Conservation (phyloP, 805 yeast species). For the Metschnikowia arizonensis region DNA sequence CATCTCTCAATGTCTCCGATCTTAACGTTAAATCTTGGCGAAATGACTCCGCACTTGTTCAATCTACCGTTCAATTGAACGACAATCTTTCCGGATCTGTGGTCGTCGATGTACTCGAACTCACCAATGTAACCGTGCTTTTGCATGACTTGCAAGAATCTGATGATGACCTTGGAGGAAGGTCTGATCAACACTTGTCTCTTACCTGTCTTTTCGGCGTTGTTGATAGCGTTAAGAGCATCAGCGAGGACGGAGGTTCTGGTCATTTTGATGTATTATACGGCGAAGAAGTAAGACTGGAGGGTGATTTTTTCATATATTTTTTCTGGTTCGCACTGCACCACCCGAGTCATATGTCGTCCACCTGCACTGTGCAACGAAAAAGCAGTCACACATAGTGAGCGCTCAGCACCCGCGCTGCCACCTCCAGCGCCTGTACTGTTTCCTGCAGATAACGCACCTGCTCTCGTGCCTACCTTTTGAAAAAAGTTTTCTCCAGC, state of each 20-base stretch:
- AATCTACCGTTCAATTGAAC: constrained; percentile 35
- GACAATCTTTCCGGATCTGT: constrained; percentile 36
- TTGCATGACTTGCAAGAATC: constrained; percentile 95
- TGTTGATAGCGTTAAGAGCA: constrained; percentile 97
- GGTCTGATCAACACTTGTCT: constrained; percentile 98
- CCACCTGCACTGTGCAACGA: background rate
- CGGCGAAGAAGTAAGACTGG: constrained; percentile 2
- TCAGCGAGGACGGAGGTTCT: constrained; percentile 98
- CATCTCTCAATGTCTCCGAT: constrained; percentile 94
- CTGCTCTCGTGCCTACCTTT: constrained; percentile 8
- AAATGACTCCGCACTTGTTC: constrained; percentile 94
- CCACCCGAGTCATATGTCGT: background rate
- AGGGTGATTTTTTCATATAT: constrained; percentile 4
- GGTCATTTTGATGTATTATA: constrained; percentile 55
- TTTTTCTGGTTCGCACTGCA: constrained; percentile 4
- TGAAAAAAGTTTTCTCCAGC: constrained; percentile 17
- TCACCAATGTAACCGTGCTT: constrained; percentile 56
- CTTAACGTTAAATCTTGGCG: constrained; percentile 98
- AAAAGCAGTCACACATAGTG: constrained; percentile 18
- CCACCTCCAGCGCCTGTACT: background rate
- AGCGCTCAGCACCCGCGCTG: background rate
- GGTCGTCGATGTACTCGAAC: constrained; percentile 36
- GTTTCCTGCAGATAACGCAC: constrained; percentile 7
- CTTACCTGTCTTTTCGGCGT: constrained; percentile 99
- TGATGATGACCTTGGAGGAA: constrained; percentile 96